Evolutionary conservation across 768 basidiomycete species (phyloP).

Genomic region (Tylopilus rubrobrunneus): DNA sequence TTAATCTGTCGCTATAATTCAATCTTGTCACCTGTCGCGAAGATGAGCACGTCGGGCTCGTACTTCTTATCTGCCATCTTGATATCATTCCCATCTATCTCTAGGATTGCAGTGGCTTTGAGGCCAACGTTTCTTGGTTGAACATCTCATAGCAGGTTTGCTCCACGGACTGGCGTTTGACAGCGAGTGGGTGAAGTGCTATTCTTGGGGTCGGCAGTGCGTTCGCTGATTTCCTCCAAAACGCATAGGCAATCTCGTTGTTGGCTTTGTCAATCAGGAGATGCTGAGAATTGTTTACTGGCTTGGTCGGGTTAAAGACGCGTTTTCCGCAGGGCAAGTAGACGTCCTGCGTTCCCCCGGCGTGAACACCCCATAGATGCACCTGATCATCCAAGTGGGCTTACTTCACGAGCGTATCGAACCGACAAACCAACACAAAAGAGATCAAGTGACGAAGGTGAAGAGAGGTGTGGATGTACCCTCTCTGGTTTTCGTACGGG

Average conservation of each 20-base stretch:
- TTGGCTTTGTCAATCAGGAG: background rate
- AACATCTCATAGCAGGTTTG: conserved; percentile 12
- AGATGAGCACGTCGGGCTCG: conserved; percentile 11
- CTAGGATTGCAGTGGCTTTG: conserved; percentile 4
- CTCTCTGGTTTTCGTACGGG: conserved; percentile 80
- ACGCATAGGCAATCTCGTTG: conserved; percentile 4
- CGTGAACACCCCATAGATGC: too few relatives aligned
- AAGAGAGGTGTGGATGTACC: conserved; percentile 40
- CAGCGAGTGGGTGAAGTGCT: conserved; percentile 9
- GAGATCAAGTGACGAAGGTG: background rate
- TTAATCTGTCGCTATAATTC: background rate
- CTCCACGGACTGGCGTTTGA: conserved; percentile 9
- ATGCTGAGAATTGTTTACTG: conserved; percentile 11
- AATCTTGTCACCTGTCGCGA: conserved; percentile 12
- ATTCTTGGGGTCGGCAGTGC: conserved; percentile 11
- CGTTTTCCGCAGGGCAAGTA: too few relatives aligned
- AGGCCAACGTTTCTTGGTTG: conserved; percentile 18
- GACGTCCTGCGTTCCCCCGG: too few relatives aligned
- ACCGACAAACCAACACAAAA: too few relatives aligned
- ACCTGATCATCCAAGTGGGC: too few relatives aligned
- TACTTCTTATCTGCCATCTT: conserved; percentile 6
- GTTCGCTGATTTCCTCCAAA: conserved; percentile 14
- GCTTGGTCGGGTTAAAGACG: background rate
- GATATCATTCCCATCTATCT: conserved; percentile 8
- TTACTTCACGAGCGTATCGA: too few relatives aligned